A percentile compares a stretch with the other conserved stretches of the same genome.
Conservation (phyloP, 2,329 filamentous ascomycete genomes). For the Penicillium capsulatum region DNA sequence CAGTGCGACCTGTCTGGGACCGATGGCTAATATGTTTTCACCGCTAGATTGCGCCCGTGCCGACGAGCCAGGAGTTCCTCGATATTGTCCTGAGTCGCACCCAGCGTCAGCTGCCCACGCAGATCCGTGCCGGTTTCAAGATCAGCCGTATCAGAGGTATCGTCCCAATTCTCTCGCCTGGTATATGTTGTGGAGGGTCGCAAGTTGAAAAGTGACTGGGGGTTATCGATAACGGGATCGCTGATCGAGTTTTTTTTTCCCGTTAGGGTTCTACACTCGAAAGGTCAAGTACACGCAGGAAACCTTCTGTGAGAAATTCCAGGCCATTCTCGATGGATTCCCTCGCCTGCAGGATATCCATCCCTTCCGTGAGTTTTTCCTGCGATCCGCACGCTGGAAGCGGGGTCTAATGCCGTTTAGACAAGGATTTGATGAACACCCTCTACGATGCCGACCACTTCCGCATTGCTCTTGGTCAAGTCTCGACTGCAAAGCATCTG, state of each 20-base stretch:
- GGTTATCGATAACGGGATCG: conserved; percentile 26
- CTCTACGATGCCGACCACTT: conserved; percentile 99
- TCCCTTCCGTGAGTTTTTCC: conserved; percentile 66
- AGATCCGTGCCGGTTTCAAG: conserved; percentile 94
- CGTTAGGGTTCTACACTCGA: conserved; percentile 79
- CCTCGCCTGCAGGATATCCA: conserved; percentile 91
- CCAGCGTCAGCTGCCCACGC: conserved; percentile 86
- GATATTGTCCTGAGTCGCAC: conserved; percentile 95
- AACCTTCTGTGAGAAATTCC: conserved; percentile 92
- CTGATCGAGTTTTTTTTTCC: conserved; percentile 30
- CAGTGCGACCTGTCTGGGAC: neutral
- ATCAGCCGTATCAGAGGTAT: conserved; percentile 79
- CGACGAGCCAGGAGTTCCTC: conserved; percentile 90
- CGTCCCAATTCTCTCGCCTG: neutral
- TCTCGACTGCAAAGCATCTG: conserved; percentile 91
- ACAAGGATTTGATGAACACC: conserved; percentile 88
- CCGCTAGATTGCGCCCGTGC: conserved; percentile 70
- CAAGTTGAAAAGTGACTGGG: too few species aligned
- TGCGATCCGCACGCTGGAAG: conserved; percentile 3
- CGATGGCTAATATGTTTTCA: conserved; percentile 36
- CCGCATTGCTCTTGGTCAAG: conserved; percentile 89
- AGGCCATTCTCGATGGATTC: conserved; percentile 85
- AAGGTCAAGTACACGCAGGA: conserved; percentile 99
- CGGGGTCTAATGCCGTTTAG: conserved; percentile 28
- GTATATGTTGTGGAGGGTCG: too few species aligned